These are phyloP conservation scores for Verticillium alfalfae DNA, from an alignment of 2,329 filamentous ascomycete genomes.

Conservation along the genomic window DNA sequence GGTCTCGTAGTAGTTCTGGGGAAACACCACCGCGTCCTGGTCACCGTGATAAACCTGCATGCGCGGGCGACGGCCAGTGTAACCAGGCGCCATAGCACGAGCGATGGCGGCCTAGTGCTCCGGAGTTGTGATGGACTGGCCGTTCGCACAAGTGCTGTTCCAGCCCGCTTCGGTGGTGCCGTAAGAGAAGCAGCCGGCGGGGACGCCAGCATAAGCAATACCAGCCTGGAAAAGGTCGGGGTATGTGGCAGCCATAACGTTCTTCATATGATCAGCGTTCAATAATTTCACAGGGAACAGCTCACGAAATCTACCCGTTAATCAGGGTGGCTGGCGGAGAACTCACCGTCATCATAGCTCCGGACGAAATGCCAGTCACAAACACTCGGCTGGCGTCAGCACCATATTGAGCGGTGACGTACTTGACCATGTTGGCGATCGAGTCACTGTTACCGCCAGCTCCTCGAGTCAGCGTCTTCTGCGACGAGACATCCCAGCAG, in stretches of 20 bases:
- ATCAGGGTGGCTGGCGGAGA: no score
- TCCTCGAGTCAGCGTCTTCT: slow-evolving; percentile 40
- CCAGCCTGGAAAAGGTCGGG: slow-evolving; percentile 49
- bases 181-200: slow-evolving; percentile 48
- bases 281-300: not conserved
- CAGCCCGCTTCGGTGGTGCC: slow-evolving; percentile 36
- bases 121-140: slow-evolving; percentile 36
- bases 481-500: slow-evolving; percentile 57
- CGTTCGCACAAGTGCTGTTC: slow-evolving; percentile 50
- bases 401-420: slow-evolving; percentile 38
- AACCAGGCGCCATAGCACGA: slow-evolving; percentile 44
- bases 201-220: slow-evolving; percentile 45
- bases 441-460: slow-evolving; percentile 45
- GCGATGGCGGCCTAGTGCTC: slow-evolving; percentile 35
- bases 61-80: slow-evolving; percentile 39
- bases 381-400: slow-evolving; percentile 41
- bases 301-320: no score
- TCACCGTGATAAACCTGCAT: slow-evolving; percentile 56
- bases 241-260: slow-evolving; percentile 47
- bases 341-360: slow-evolving; percentile 45
- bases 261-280: slow-evolving; percentile 10
- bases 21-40: slow-evolving; percentile 40
- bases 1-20: slow-evolving; percentile 50
- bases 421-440: slow-evolving; percentile 51
- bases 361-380: slow-evolving; percentile 41